Evolutionary conservation across 441 rosid species (phyloP), one percentile per base, ranked within the genome.

Genomic region (Geranium incanum): DNA sequence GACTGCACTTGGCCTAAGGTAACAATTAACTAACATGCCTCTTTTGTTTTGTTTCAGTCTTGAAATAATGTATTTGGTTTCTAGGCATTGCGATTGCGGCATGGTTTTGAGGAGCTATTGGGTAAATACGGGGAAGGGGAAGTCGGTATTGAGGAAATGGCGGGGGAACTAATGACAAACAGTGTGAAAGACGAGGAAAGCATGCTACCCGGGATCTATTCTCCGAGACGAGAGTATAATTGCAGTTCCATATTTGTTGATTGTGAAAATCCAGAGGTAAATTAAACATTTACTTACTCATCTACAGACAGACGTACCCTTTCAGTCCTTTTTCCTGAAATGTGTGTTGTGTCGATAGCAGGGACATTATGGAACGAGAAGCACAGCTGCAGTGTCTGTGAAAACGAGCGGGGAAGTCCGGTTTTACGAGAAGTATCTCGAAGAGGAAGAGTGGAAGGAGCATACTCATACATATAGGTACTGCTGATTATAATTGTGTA

Each of bases 1-100:
- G 89, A 91, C 81, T 74, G 93, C 33, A 93, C 97, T 55, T 91
- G 91, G 97, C 92, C 88, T 71, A 88, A 91, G 91, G 98, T 89
- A 75, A 70, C 71, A 18, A 21, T 97, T 89, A 75, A 70, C 71
- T 0, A 28, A 28, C 33, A 28, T 28, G 1, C 33, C 33, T 28
- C 33, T 28, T 28, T 2, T 28, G 33, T 28, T 45, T 45, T 45
- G 52, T 6, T 45, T 45, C 52, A 8, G 43, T n/a, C 6, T 66
- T 66, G 11, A 66, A 0, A 8, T 38, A n/a, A 1, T 16, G 3
- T 43, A 4, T 57, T 36, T 36, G 12, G 37, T 67, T 63, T 64
- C n/a, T 75, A 88, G 93, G 89, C 87, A 64, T 75, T 78, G 62
- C 78, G 93, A 69, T 79, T 93, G 73, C 76, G 81, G 70, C 77